Evolutionary conservation across 1,284 basidiomycete genomes (phyloP), one percentile per base, ranked within the genome.

Genomic region (Taiwanofungus camphoratus): DNA sequence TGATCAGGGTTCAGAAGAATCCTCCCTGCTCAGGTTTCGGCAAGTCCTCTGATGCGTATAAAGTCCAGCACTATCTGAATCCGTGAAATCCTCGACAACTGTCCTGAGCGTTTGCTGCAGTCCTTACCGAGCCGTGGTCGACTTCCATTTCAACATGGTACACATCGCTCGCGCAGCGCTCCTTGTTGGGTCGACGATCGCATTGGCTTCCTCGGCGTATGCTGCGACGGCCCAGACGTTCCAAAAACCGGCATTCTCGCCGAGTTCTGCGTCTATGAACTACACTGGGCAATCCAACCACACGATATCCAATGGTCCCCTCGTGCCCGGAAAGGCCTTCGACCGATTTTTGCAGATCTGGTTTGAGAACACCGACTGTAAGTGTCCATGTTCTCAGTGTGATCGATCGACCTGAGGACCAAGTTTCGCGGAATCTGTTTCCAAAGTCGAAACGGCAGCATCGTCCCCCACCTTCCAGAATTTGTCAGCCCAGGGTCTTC

Each of bases 401-500:
- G n/a, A n/a, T n/a, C n/a, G n/a, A n/a, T n/a, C n/a, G n/a, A n/a
- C n/a, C n/a, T n/a, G n/a, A n/a, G n/a, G n/a, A n/a, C n/a, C n/a
- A n/a, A n/a, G n/a, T n/a, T n/a, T n/a, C n/a, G n/a, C n/a, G n/a
- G n/a, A n/a, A n/a, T n/a, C n/a, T n/a, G 23, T 31, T n/a, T n/a
- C n/a, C n/a, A n/a, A n/a, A 56, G 54, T 51, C 42, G 48, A 54
- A n/a, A 59, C 56, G 33, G 59, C 58, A 2, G 51, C 55, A n/a
- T 56, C 58, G 12, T 53, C 58, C 4, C 29, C 62, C 3, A 62
- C 61, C 12, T 81, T 85, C 60, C 60, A 66, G 42, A 59, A 62
- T 38, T 64, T 85, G 26, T 70, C 74, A 9, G 57, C 65, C 41
- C 62, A 79, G 52, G 79, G 79, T 12, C 63, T 84, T 42, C 55